Evolutionary conservation across 129 eudicot species (phyloP), one percentile per base, ranked within the genome.

Genomic region (Ambrosia artemisiifolia): DNA sequence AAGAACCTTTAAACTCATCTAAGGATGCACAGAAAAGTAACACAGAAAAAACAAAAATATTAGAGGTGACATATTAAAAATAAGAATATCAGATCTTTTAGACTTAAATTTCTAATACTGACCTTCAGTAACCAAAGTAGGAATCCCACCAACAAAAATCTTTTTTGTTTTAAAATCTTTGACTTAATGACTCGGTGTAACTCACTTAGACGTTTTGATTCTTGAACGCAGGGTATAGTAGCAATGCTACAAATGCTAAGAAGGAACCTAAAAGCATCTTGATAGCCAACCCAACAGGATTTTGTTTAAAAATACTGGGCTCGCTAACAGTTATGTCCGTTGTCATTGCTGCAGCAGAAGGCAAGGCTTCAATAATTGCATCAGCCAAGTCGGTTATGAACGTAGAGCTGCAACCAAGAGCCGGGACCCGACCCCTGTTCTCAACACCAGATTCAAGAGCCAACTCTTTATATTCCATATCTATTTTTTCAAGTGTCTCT

Each of bases 381-480:
- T 93, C 98, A 36, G 96, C 96, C 63, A 93, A 80, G 65, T 90
- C 98, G 7, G 82, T 67, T 20, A 92, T 89, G 82, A 92, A 93
- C 19, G 92, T 72, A 9, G 88, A 63, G 14, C 87, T 87, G 63
- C 95, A 87, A 57, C 91, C 91, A 2, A 93, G 87, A 71, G 98
- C 96, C n/a, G 98, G 98, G 53, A 93, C 98, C 57, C 98, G 90
- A 10, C 98, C 98, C 98, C 98, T 90, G 14, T 87, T 87, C 73
- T 82, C 80, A 11, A 93, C 83, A 6, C 98, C 98, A 0, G 98
- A 93, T 73, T 87, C 96, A 24, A 93, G 87, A 16, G 98, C 96
- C 76, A 93, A 48, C 48, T 93, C 88, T 79, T 75, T 90, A 81
- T 93, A 93, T 75, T 90, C 95, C 95, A 93, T 93, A 51, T 93